phyloP scores from a whole-genome alignment of 768 basidiomycete genomes.

The Artomyces pyxidatus region DNA sequence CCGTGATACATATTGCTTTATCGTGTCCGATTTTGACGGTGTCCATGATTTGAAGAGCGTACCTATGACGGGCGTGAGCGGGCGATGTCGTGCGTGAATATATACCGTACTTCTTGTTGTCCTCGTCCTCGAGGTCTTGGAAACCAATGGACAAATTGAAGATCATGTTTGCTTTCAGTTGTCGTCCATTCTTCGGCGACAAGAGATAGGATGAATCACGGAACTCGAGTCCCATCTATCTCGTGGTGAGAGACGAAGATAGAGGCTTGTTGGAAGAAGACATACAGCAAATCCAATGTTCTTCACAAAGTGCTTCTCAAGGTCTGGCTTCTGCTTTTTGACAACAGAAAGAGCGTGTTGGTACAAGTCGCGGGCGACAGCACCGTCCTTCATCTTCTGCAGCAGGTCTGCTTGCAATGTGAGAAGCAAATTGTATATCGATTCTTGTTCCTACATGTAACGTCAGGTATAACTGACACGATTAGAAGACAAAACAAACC shows the following conservation, averaged over 20 bases:
- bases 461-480: not conserved
- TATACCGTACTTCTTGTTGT: constrained; percentile 58
- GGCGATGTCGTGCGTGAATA: not conserved
- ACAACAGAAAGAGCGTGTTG: constrained; percentile 63
- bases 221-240: constrained; percentile 91
- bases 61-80: constrained; percentile 36
- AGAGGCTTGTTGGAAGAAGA: not conserved
- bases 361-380: constrained; percentile 73
- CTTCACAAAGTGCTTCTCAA: constrained; percentile 83
- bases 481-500: constrained; percentile 28
- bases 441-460: constrained; percentile 74
- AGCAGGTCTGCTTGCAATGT: constrained; percentile 72
- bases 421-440: constrained; percentile 72
- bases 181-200: constrained; percentile 68
- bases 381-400: constrained; percentile 71
- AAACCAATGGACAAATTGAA: constrained; percentile 83
- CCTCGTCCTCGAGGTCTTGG: constrained; percentile 67
- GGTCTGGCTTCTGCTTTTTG: constrained; percentile 68
- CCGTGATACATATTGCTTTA: constrained; percentile 64
- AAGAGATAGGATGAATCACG: constrained; percentile 82
- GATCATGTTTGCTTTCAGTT: constrained; percentile 73
- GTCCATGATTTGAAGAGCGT: constrained; percentile 82
- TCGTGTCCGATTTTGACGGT: constrained; percentile 73
- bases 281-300: constrained; percentile 84
- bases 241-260: not conserved